These are phyloP conservation scores for Fraxinus paxiana DNA, from an alignment of 305 asterid species.

Conservation along the genomic window DNA sequence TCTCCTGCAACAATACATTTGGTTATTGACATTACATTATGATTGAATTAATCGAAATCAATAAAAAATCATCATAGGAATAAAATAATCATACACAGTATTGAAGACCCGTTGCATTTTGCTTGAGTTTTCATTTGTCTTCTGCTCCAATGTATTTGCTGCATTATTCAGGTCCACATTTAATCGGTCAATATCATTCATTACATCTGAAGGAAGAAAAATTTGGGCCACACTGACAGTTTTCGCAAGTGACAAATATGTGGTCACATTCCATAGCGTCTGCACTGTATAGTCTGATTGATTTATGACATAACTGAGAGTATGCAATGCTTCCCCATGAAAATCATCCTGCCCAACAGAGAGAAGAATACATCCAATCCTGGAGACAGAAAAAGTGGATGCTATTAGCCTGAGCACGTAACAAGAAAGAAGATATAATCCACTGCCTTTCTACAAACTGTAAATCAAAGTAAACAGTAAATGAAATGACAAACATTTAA, in stretches of 20 bases:
- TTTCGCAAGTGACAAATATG: conserved; percentile 72
- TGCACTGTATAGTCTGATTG: conserved; percentile 89
- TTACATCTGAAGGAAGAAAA: conserved; percentile 83
- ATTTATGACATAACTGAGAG: conserved; percentile 74
- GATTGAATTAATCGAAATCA: conserved; percentile 2
- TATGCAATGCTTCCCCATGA: conserved; percentile 66
- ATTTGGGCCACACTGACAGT: conserved; percentile 79
- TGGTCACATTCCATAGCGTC: conserved; percentile 77
- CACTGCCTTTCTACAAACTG: not conserved
- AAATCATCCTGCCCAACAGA: conserved; percentile 88
- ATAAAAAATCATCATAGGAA: not conserved
- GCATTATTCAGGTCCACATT: conserved; percentile 63
- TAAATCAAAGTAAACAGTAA: not conserved
- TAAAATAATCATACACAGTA: conserved; percentile 56
- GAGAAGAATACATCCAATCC: conserved; percentile 82
- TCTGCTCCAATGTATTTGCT: conserved; percentile 59
- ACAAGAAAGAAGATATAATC: not conserved
- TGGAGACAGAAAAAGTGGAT: conserved; percentile 30
- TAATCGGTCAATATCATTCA: conserved; percentile 61
- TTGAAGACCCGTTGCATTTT: conserved; percentile 60
- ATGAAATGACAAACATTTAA: not conserved
- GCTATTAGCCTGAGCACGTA: not conserved
- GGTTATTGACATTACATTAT: conserved; percentile 15
- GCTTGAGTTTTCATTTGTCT: conserved; percentile 63
- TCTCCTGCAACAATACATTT: conserved; percentile 48